phyloP scores from a whole-genome alignment of 768 basidiomycete genomes.

The Podaxis sp. region DNA sequence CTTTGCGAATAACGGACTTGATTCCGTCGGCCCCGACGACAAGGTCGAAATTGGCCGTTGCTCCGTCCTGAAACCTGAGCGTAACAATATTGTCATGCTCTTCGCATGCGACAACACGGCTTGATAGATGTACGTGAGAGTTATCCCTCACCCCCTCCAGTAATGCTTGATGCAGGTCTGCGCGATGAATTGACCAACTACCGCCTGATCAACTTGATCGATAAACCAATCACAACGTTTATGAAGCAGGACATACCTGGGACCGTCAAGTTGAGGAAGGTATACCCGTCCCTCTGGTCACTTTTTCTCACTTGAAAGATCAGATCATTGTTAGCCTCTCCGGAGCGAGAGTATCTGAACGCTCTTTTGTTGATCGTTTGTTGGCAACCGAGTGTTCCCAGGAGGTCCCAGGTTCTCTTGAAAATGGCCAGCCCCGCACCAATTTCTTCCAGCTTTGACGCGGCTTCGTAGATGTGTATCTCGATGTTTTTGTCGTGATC shows the following conservation, averaged over 20 bases:
- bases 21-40: constrained; percentile 40
- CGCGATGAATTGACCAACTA: constrained; percentile 41
- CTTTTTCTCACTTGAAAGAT: constrained; percentile 31
- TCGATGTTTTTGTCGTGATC: constrained; percentile 25
- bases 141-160: constrained; percentile 35
- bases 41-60: constrained; percentile 45
- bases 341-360: background rate
- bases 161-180: constrained; percentile 47
- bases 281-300: constrained; percentile 26
- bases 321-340: background rate
- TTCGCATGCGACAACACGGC: constrained; percentile 40
- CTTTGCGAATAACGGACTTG: constrained; percentile 30
- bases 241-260: constrained; percentile 19
- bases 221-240: background rate
- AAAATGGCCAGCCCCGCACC: constrained; percentile 38
- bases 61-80: constrained; percentile 44
- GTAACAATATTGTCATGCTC: constrained; percentile 22
- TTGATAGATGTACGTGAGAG: constrained; percentile 35
- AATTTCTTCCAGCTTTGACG: constrained; percentile 31
- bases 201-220: background rate
- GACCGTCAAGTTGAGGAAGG: constrained; percentile 26
- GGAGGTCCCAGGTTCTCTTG: constrained; percentile 28
- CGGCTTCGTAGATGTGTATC: constrained; percentile 40
- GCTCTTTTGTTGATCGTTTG: constrained; percentile 10
- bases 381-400: constrained; percentile 22